Conservation (phyloP, 306 rosid species). For the Pyrus bretschneideri region DNA sequence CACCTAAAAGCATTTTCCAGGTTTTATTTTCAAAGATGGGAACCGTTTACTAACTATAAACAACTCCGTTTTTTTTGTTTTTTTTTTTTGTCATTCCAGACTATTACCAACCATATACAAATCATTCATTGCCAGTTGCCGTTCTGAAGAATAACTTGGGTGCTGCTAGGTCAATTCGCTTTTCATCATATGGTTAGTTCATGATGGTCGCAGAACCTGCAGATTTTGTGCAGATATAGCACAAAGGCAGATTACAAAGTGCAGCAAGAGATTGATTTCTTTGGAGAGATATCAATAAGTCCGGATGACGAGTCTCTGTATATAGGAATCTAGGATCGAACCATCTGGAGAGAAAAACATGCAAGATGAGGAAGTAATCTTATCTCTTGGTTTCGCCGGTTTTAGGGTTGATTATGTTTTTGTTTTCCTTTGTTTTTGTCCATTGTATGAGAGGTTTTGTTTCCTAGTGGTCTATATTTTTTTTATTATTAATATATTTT, state of each 20-base stretch:
- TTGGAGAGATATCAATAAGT: too few species aligned
- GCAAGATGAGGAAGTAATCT: too few species aligned
- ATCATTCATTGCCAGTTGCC: constrained; percentile 40
- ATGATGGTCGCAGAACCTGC: constrained; percentile 83
- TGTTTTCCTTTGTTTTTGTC: too few species aligned
- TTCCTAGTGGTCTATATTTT: too few species aligned
- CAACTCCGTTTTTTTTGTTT: too few species aligned
- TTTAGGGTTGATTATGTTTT: too few species aligned
- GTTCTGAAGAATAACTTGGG: constrained; percentile 69
- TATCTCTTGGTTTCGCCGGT: too few species aligned
- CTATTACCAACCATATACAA: constrained; percentile 47
- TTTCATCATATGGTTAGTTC: constrained; percentile 66
- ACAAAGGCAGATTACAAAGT: constrained; percentile 45
- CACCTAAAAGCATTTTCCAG: not conserved
- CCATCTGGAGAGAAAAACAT: too few species aligned
- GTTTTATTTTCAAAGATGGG: not conserved
- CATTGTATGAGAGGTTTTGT: too few species aligned
- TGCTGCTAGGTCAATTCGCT: constrained; percentile 67
- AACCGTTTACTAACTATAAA: not conserved
- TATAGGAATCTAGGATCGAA: too few species aligned
- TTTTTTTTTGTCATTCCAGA: constrained; percentile 29
- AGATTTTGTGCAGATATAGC: constrained; percentile 73
- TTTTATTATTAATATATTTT: too few species aligned
- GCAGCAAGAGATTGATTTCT: not conserved
- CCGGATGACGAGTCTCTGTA: too few species aligned